Base-by-base conservation (phyloP, 176 grass and related monocot genomes). In the Guadua angustifolia region DNA sequence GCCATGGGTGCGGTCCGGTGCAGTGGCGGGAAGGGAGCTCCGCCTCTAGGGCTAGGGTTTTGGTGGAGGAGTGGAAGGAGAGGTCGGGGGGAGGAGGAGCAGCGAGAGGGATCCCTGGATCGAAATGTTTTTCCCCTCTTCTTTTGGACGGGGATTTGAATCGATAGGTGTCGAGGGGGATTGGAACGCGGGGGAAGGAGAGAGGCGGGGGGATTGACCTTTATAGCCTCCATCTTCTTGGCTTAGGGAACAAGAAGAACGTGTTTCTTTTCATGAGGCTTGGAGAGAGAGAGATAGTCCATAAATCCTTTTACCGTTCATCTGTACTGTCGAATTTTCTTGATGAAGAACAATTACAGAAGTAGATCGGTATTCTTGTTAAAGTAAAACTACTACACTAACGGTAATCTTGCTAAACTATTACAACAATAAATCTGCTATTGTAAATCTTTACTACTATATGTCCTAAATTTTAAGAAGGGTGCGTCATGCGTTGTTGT, bases 21-120 rank as follows among this genome's bases (percentile, higher is more conserved):
- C 35, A 36, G 24, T 36, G 83, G 62, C 62, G 69, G 44, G 67
- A 58, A 45, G 72, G 65, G 74, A n/a, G 63, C 64, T 84, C 79
- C 60, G 75, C 83, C 70, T 49, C 74, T 81, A 66, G 57, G 65
- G 55, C 81, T 89, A 92, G 89, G 87, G 89, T 92, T 92, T 87
- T 86, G 67, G 32, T 6, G 66, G 62, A 49, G 21, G 29, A 5
- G 55, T 9, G 33, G 35, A n/a, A 16, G 44, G 75, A 10, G 57
- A 72, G 35, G 73, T 17, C 73, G 64, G 43, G 64, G 43, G 49
- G 75, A 51, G 52, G 56, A 24, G 52, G 21, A 29, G 17, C 3
- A 39, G 6, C 69, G 14, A 29, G 80, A 50, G 50, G 71, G 68
- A 86, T 86, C 84, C 84, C 60, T 74, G 74, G 80, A 91, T 94